These are phyloP conservation scores for Fusarium sp. DNA, from an alignment of 2,329 filamentous ascomycete genomes.

Conservation along the genomic window DNA sequence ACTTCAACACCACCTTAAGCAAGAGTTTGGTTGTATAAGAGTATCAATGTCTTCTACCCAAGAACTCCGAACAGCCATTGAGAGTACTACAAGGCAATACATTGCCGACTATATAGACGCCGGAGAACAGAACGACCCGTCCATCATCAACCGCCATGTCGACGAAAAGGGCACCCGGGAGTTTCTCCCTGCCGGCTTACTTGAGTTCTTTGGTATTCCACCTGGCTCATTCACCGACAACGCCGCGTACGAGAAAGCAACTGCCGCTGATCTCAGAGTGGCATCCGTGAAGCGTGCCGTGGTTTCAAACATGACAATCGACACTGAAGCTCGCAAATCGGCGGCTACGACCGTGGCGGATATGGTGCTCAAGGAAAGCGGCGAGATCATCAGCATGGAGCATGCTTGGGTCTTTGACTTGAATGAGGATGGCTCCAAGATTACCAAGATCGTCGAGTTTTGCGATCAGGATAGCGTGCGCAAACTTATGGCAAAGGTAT, in stretches of 20 bases:
- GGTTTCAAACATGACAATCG: slow-evolving; percentile 14
- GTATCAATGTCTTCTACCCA: not conserved
- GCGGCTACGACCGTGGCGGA: slow-evolving; percentile 2
- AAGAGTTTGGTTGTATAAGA: not conserved
- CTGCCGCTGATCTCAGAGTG: slow-evolving; percentile 15
- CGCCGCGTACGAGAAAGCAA: slow-evolving; percentile 12
- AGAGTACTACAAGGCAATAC: slow-evolving; percentile 5
- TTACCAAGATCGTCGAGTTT: slow-evolving; percentile 26
- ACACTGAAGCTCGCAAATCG: slow-evolving; percentile 13
- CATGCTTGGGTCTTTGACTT: slow-evolving; percentile 27
- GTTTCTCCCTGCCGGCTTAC: slow-evolving; percentile 13
- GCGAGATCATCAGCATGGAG: slow-evolving; percentile 11
- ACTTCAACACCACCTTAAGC: not conserved
- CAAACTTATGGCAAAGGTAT: slow-evolving; percentile 4
- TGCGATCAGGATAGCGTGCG: slow-evolving; percentile 24
- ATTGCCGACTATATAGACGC: slow-evolving; percentile 20
- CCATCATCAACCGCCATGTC: slow-evolving; percentile 31
- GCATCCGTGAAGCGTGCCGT: not conserved
- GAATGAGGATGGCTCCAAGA: slow-evolving; percentile 20
- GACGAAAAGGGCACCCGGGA: slow-evolving; percentile 14
- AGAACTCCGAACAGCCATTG: slow-evolving; percentile 10
- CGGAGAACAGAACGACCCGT: slow-evolving; percentile 12
- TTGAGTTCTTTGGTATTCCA: not conserved
- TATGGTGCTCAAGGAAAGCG: slow-evolving; percentile 10
- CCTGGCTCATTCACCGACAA: slow-evolving; percentile 4